Percentiles rank a stretch among this genome's conserved stretches.
Conservation (phyloP, 768 basidiomycete genomes). For the Mycena haematopus region DNA sequence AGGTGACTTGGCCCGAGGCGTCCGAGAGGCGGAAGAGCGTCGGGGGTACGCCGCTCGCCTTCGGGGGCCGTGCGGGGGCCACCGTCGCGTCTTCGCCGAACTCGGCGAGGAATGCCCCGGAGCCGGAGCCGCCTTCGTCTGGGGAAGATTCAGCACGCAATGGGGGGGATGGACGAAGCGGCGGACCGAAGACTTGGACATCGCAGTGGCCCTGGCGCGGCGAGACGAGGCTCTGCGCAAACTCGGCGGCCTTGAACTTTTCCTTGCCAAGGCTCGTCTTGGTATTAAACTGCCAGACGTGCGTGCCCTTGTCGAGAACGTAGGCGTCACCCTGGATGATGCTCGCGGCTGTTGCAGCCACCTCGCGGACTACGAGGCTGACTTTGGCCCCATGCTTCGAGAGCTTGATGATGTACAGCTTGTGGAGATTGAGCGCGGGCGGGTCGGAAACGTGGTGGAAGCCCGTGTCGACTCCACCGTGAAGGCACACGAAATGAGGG, state of each 20-base stretch:
- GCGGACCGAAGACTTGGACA: constrained; percentile 56
- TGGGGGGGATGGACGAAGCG: constrained; percentile 2
- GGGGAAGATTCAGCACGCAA: neutral
- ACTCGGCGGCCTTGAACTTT: constrained; percentile 66
- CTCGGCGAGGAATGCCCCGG: constrained; percentile 53
- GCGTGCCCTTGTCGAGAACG: constrained; percentile 61
- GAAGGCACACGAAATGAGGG: constrained; percentile 50
- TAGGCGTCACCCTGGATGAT: constrained; percentile 63
- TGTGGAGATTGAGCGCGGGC: constrained; percentile 51
- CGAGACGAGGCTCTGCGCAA: constrained; percentile 53
- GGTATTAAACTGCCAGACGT: constrained; percentile 65
- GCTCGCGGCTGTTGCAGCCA: constrained; percentile 50
- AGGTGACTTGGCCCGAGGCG: constrained; percentile 45
- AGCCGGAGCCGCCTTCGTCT: constrained; percentile 61
- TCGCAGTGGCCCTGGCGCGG: constrained; percentile 49
- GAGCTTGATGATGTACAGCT: constrained; percentile 57
- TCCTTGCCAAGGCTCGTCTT: constrained; percentile 60
- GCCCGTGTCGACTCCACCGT: constrained; percentile 56
- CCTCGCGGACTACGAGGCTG: constrained; percentile 55
- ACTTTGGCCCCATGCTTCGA: constrained; percentile 34
- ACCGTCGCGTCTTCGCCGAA: constrained; percentile 45
- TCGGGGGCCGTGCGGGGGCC: constrained; percentile 19
- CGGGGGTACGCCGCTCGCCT: constrained; percentile 13
- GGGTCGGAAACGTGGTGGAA: constrained; percentile 55
- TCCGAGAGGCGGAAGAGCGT: constrained; percentile 54